Conservation (phyloP, 345 rosid species). For the Durio zibethinus region DNA sequence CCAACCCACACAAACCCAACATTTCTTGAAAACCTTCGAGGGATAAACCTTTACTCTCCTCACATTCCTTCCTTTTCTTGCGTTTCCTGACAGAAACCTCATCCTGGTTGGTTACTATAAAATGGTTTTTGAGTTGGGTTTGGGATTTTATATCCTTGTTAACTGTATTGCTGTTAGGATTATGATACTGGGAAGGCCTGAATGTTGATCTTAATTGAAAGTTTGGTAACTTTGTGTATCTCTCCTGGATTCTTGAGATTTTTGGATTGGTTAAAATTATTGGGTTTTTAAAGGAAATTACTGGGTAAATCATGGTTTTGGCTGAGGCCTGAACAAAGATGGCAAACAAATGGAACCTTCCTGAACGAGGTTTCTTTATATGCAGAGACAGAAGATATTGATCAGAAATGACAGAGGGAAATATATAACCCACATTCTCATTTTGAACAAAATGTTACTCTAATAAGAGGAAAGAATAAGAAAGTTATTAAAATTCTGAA, state of each 20-base stretch:
- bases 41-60: constrained; percentile 28
- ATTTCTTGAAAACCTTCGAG: constrained; percentile 49
- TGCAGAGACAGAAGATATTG: background rate
- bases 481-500: background rate
- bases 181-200: constrained; percentile 15
- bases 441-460: background rate
- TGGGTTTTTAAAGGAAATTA: background rate
- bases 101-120: constrained; percentile 23
- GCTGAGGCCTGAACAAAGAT: background rate
- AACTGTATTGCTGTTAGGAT: constrained; percentile 11
- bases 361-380: background rate
- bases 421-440: background rate
- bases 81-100: constrained; percentile 35
- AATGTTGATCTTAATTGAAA: background rate
- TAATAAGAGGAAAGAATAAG: background rate
- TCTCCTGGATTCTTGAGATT: constrained; percentile 16
- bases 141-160: constrained; percentile 17
- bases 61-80: constrained; percentile 18
- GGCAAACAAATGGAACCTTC: background rate
- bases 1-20: constrained; percentile 70
- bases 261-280: background rate
- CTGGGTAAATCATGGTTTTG: constrained; percentile 15
- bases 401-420: background rate
- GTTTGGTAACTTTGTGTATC: background rate
- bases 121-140: constrained; percentile 23